A percentile compares a stretch with the other conserved stretches of the same genome.
Evolutionary conservation across 2,329 filamentous ascomycete genomes (phyloP).

Genomic region (Nemania diffusa): DNA sequence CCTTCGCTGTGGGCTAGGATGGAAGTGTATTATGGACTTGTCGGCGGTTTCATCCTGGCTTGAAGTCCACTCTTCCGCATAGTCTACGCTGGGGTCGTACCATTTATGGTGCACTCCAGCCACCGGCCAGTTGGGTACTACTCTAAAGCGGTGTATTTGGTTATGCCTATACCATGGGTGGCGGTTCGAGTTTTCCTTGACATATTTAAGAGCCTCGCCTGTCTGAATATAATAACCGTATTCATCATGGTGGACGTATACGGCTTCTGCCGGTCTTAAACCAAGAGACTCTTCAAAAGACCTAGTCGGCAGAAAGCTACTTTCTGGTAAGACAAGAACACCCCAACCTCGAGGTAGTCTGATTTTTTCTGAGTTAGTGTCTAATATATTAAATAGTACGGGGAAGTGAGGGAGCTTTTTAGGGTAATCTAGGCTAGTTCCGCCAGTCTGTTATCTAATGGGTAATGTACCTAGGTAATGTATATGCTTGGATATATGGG

Average conservation of each 20-base stretch:
- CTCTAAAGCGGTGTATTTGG: constrained; percentile 30
- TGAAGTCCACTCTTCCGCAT: neutral
- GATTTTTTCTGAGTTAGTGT: constrained; percentile 21
- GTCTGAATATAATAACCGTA: constrained; percentile 46
- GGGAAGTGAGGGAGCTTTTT: neutral
- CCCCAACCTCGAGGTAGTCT: constrained; percentile 57
- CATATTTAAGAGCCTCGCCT: constrained; percentile 34
- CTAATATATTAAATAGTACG: constrained; percentile 31
- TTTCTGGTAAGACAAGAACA: constrained; percentile 57
- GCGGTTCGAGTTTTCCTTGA: constrained; percentile 42
- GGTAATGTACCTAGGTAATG: no score
- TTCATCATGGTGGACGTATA: constrained; percentile 29
- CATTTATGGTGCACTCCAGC: neutral
- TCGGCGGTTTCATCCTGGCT: constrained; percentile 17
- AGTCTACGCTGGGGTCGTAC: constrained; percentile 8
- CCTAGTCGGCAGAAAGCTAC: constrained; percentile 53
- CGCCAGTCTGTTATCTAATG: neutral
- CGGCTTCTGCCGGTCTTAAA: constrained; percentile 41
- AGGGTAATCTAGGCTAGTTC: neutral
- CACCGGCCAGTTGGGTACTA: neutral
- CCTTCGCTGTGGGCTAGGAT: neutral
- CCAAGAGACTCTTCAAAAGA: constrained; percentile 49
- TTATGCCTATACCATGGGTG: constrained; percentile 44
- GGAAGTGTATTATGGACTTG: neutral
- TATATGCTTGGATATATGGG: no score